Percentiles rank a stretch among this genome's conserved stretches.
Conservation (phyloP, 2,329 filamentous ascomycete species). For the Aspergillus felis region DNA sequence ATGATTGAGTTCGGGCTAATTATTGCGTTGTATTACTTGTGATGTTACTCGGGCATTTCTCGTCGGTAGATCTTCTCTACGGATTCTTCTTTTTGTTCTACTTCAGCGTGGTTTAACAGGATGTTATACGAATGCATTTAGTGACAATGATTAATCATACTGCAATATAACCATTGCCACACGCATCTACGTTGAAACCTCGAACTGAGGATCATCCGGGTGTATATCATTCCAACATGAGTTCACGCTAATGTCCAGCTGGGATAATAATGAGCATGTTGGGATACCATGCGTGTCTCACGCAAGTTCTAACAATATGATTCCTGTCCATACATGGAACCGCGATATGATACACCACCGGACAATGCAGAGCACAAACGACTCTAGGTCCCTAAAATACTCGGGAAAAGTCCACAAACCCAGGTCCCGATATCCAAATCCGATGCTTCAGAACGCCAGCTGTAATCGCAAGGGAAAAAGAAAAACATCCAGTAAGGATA, state of each 20-base stretch:
- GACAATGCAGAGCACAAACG: constrained; percentile 10
- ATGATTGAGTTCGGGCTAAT: constrained; percentile 10
- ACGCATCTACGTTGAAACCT: too few species aligned
- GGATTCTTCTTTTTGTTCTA: background rate
- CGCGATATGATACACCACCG: constrained; percentile 11
- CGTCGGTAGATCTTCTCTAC: background rate
- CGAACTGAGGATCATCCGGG: too few species aligned
- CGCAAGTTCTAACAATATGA: constrained; percentile 17
- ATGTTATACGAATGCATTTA: background rate
- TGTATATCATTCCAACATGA: background rate
- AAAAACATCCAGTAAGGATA: constrained; percentile 13
- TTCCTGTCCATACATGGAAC: constrained; percentile 14
- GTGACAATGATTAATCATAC: background rate
- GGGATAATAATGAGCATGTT: background rate
- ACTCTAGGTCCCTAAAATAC: constrained; percentile 9
- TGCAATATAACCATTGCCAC: too few species aligned
- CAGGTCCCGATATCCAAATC: constrained; percentile 29
- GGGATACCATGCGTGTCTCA: constrained; percentile 7
- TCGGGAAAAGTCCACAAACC: constrained; percentile 17
- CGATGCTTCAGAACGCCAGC: constrained; percentile 35
- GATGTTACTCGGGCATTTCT: background rate
- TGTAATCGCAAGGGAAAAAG: constrained; percentile 13
- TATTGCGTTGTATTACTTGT: background rate
- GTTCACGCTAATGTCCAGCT: background rate
- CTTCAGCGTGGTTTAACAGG: background rate